These are phyloP conservation scores for Fusarium compactum DNA, from an alignment of 2,329 filamentous ascomycete genomes.

Conservation along the genomic window DNA sequence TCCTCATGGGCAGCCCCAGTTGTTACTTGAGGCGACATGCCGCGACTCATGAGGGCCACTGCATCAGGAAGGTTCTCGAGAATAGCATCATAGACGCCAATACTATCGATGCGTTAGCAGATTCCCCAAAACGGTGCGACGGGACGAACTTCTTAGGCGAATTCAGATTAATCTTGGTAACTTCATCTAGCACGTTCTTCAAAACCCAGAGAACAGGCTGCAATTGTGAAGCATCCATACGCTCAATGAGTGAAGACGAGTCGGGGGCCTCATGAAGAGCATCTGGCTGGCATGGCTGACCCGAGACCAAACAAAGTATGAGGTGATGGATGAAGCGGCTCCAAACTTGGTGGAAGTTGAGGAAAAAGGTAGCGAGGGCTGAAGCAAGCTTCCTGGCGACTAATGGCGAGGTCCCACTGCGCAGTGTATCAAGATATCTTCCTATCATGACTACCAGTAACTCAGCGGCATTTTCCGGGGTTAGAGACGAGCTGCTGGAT, in stretches of 20 bases:
- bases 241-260: conserved; percentile 60
- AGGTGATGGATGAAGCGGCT: conserved; percentile 73
- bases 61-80: conserved; percentile 57
- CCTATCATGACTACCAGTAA: conserved; percentile 71
- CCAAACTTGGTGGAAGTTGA: conserved; percentile 77
- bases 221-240: conserved; percentile 60
- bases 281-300: conserved; percentile 40
- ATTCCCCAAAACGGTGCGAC: background rate
- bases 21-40: conserved; percentile 50
- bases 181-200: conserved; percentile 53
- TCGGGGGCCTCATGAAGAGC: conserved; percentile 52
- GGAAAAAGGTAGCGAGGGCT: conserved; percentile 80
- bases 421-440: conserved; percentile 70
- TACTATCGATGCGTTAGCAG: conserved; percentile 46
- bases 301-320: conserved; percentile 62
- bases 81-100: conserved; percentile 56
- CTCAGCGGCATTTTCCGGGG: conserved; percentile 67
- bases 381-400: conserved; percentile 81
- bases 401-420: conserved; percentile 65
- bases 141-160: conserved; percentile 65
- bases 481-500: conserved; percentile 59
- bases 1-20: conserved; percentile 61
- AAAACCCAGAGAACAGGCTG: conserved; percentile 74
- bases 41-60: conserved; percentile 55
- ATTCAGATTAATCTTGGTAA: conserved; percentile 71